Percentiles rank a stretch among this genome's conserved stretches.
phyloP scores from a whole-genome alignment of 495 filamentous ascomycete species.

The Tuber umbilicatum region DNA sequence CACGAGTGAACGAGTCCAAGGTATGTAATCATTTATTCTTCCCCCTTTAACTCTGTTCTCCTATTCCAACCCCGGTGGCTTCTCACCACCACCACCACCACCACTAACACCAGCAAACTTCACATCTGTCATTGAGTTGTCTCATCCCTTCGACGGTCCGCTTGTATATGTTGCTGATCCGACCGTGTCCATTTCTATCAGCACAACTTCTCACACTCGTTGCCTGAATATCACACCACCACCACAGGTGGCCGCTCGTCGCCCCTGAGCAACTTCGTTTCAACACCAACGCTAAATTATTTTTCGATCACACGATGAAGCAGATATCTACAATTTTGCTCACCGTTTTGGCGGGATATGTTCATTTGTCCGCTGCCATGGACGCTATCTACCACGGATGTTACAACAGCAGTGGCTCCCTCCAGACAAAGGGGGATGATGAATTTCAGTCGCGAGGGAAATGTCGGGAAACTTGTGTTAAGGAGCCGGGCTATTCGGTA shows the following conservation, averaged over 20 bases:
- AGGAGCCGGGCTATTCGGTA: conserved; percentile 27
- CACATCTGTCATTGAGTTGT: background rate
- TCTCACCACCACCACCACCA: conserved; percentile 12
- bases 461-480: conserved; percentile 31
- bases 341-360: conserved; percentile 17
- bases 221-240: conserved; percentile 23
- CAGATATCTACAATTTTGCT: conserved; percentile 32
- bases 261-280: background rate
- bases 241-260: conserved; percentile 19
- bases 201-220: conserved; percentile 24
- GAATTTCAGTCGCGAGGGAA: conserved; percentile 29
- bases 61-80: conserved; percentile 6
- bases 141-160: conserved; percentile 7
- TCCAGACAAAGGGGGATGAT: conserved; percentile 15
- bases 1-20: conserved; percentile 37
- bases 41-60: conserved; percentile 25
- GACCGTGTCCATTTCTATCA: conserved; percentile 20
- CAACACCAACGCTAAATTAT: background rate
- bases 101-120: background rate
- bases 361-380: conserved; percentile 17
- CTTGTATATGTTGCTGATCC: conserved; percentile 13
- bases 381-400: conserved; percentile 34
- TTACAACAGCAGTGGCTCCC: conserved; percentile 30
- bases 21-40: conserved; percentile 32
- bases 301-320: conserved; percentile 22